phyloP scores from a whole-genome alignment of 495 filamentous ascomycete genomes.

The Glarea lozoyensis region DNA sequence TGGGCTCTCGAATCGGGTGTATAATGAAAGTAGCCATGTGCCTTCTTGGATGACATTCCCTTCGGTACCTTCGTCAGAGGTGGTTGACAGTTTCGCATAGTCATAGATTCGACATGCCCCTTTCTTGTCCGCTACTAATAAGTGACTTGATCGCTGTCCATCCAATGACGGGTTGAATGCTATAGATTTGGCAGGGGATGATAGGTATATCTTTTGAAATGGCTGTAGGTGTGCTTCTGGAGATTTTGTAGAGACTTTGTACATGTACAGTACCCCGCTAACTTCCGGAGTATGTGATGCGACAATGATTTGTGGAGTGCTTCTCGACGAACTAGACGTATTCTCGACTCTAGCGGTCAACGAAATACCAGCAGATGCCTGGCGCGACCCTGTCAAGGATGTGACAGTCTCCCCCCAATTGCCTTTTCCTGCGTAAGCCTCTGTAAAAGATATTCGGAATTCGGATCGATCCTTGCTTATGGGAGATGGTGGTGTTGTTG shows the following conservation, averaged over 20 bases:
- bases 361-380: constrained; percentile 54
- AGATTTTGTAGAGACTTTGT: constrained; percentile 10
- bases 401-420: constrained; percentile 55
- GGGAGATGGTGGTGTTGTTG: constrained; percentile 64
- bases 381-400: constrained; percentile 47
- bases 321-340: constrained; percentile 20
- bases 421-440: constrained; percentile 39
- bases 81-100: constrained; percentile 17
- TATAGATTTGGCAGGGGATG: constrained; percentile 55
- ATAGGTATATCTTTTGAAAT: constrained; percentile 54
- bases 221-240: constrained; percentile 37
- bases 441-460: constrained; percentile 32
- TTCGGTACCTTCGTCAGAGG: constrained; percentile 6
- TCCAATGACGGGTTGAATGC: constrained; percentile 56
- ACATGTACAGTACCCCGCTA: constrained; percentile 36
- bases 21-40: constrained; percentile 62
- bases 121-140: constrained; percentile 58
- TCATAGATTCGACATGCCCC: constrained; percentile 64
- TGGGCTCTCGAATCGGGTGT: constrained; percentile 49
- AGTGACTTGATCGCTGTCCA: constrained; percentile 39
- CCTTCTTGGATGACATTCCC: constrained; percentile 16
- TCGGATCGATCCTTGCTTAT: constrained; percentile 40
- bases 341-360: constrained; percentile 45
- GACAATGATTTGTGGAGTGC: constrained; percentile 31
- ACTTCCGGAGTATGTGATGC: constrained; percentile 53